Evolutionary conservation across 371 early-diverging fungal species (phyloP).

Genomic region (Mortierella sp.): DNA sequence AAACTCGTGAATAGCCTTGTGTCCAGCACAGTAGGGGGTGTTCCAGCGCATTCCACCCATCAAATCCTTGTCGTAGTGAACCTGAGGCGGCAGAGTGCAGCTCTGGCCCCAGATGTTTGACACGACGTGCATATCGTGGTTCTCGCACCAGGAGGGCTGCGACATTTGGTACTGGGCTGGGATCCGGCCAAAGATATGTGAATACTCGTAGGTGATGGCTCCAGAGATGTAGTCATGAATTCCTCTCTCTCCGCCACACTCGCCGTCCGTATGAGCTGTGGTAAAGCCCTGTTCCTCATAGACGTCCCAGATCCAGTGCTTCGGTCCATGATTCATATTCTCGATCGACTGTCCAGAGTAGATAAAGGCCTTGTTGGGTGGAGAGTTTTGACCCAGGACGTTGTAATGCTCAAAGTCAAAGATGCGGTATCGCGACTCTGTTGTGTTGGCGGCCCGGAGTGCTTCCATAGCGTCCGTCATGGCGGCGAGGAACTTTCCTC

Average conservation of each 20-base stretch:
- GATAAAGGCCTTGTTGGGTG: constrained; percentile 56
- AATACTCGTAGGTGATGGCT: constrained; percentile 46
- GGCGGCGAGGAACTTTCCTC: constrained; percentile 46
- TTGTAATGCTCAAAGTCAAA: constrained; percentile 55
- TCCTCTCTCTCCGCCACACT: constrained; percentile 48
- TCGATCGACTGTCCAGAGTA: constrained; percentile 56
- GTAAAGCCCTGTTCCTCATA: constrained; percentile 57
- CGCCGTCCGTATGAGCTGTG: constrained; percentile 57
- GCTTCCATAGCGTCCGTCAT: constrained; percentile 42
- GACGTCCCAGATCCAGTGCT: constrained; percentile 59
- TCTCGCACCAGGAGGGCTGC: constrained; percentile 42
- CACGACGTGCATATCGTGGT: constrained; percentile 49
- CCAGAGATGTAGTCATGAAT: constrained; percentile 39
- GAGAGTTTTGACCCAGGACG: constrained; percentile 54
- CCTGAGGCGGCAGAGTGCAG: constrained; percentile 27
- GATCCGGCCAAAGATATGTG: constrained; percentile 18
- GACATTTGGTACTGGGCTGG: constrained; percentile 56
- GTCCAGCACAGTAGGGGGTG: constrained; percentile 57
- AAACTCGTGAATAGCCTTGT: constrained; percentile 47
- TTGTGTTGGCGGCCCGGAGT: constrained; percentile 24
- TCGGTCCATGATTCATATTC: constrained; percentile 31
- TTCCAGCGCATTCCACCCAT: constrained; percentile 55
- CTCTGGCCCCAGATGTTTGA: constrained; percentile 39
- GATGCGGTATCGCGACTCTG: constrained; percentile 31
- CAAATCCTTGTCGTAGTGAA: constrained; percentile 28